phyloP scores from a whole-genome alignment of 2,329 filamentous ascomycete genomes.

The Neofusicoccum kwambonambiense region DNA sequence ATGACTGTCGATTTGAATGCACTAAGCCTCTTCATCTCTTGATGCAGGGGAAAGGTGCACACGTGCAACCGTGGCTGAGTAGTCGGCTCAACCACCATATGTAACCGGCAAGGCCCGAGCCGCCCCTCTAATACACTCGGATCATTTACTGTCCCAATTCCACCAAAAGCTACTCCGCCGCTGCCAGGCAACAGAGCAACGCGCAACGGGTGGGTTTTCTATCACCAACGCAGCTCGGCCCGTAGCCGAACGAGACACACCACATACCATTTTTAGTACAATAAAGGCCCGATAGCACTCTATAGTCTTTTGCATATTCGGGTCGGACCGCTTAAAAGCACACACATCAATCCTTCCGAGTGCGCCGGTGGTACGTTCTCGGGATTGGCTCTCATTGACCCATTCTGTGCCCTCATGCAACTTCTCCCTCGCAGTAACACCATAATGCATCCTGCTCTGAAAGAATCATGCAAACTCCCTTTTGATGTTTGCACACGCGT shows the following conservation, averaged over 20 bases:
- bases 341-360: too few species aligned
- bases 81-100: not conserved
- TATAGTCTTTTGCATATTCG: too few species aligned
- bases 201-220: not conserved
- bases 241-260: too few species aligned
- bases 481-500: slow-evolving; percentile 22
- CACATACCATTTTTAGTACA: too few species aligned
- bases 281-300: too few species aligned
- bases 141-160: not conserved
- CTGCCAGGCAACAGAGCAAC: not conserved
- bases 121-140: not conserved
- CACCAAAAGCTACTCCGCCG: not conserved
- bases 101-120: not conserved
- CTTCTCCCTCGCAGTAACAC: too few species aligned
- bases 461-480: slow-evolving; percentile 5
- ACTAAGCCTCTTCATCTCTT: not conserved
- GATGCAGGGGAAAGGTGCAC: not conserved
- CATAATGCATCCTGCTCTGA: slow-evolving; percentile 8
- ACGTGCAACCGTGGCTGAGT: not conserved
- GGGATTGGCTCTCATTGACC: too few species aligned
- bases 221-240: too few species aligned
- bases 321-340: too few species aligned
- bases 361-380: too few species aligned
- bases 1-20: not conserved
- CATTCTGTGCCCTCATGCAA: not conserved